These are phyloP conservation scores for Aphanomyces stellatus DNA, from an alignment of 352 stramenopile genomes.

Conservation along the genomic window DNA sequence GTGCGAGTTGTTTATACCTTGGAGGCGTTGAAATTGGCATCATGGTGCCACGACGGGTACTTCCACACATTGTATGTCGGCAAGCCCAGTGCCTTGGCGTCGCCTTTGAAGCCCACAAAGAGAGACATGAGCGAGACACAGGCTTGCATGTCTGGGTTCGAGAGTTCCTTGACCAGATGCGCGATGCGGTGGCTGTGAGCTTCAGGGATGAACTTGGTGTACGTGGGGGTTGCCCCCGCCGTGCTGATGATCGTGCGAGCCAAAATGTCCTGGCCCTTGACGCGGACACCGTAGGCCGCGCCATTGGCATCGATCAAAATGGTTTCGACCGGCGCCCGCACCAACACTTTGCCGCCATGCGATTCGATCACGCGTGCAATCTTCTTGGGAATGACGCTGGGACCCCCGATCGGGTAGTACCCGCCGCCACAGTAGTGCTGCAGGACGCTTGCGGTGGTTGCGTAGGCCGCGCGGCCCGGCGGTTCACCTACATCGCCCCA, in stretches of 20 bases:
- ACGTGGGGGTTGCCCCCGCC: constrained; percentile 8
- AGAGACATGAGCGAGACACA: constrained; percentile 21
- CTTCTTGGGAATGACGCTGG: constrained; percentile 25
- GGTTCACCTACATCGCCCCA: constrained; percentile 32
- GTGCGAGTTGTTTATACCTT: background rate
- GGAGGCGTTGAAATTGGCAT: constrained; percentile 24
- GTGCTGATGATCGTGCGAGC: constrained; percentile 14
- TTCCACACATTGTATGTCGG: constrained; percentile 30
- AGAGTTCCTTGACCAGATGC: background rate
- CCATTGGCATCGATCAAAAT: constrained; percentile 27
- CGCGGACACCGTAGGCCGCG: constrained; percentile 3
- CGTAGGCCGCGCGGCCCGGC: constrained; percentile 24
- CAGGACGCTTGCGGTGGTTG: constrained; percentile 26
- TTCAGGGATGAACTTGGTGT: constrained; percentile 18
- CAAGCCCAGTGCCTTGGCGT: constrained; percentile 20
- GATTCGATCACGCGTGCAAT: constrained; percentile 27
- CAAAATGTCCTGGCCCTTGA: constrained; percentile 16
- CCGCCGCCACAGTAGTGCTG: constrained; percentile 29
- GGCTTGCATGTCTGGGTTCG: background rate
- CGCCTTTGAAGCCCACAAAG: constrained; percentile 32
- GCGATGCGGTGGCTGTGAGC: background rate
- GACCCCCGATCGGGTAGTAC: constrained; percentile 33
- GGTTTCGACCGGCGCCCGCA: constrained; percentile 27
- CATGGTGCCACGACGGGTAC: constrained; percentile 28
- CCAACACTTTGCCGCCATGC: constrained; percentile 30